A percentile compares a stretch with the other conserved stretches of the same genome.
These are phyloP conservation scores for Ottelia alismoides DNA, from an alignment of 106 monocot genomes.

Conservation along the genomic window DNA sequence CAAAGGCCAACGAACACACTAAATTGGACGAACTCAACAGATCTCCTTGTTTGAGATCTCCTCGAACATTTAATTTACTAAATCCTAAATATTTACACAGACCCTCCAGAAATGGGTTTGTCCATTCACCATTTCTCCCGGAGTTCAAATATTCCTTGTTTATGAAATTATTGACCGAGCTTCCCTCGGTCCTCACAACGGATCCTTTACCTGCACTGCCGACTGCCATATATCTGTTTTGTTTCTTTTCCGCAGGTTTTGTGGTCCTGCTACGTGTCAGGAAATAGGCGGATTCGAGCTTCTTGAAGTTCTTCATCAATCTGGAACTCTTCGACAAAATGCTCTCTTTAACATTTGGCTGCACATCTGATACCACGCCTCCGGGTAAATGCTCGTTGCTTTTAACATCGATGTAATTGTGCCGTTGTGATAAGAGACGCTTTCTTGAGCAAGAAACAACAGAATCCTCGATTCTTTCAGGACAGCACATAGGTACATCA, in stretches of 20 bases:
- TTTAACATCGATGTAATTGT: conserved; percentile 8
- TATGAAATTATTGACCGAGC: conserved; percentile 41
- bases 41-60: conserved; percentile 70
- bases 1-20: conserved; percentile 88
- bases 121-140: conserved; percentile 32
- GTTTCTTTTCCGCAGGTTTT: conserved; percentile 9
- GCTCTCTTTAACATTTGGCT: conserved; percentile 16
- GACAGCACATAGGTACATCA: conserved; percentile 8
- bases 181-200: conserved; percentile 30
- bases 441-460: conserved; percentile 39
- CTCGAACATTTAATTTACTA: conserved; percentile 68
- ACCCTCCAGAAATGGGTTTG: conserved; percentile 70
- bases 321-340: conserved; percentile 57
- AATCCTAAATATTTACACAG: conserved; percentile 72
- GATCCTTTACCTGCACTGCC: conserved; percentile 25
- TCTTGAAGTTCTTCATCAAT: conserved; percentile 87
- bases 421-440: conserved; percentile 19
- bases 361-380: conserved; percentile 14
- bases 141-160: conserved; percentile 7
- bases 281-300: conserved; percentile 73
- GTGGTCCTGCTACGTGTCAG: conserved; percentile 29
- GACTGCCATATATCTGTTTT: conserved; percentile 3
- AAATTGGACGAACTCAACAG: conserved; percentile 64
- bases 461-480: conserved; percentile 24
- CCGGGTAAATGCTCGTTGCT: conserved; percentile 8